Evolutionary conservation across 495 filamentous ascomycete species (phyloP), one percentile per base, ranked within the genome.

Genomic region (Cladorrhinum samala): DNA sequence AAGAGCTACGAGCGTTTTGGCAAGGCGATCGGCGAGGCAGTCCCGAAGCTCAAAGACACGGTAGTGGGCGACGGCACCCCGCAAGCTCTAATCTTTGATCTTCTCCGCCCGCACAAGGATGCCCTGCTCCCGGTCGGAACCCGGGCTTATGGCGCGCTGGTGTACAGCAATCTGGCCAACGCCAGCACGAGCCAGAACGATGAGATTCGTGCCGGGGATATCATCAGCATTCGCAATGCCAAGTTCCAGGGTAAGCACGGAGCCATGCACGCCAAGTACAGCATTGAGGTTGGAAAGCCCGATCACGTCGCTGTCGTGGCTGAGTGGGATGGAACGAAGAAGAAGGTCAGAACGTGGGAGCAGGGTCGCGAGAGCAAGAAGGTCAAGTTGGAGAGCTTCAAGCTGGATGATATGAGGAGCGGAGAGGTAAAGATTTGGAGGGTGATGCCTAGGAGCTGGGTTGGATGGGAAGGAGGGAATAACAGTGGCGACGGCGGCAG

Each of bases 371-470:
- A 97, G 71, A 92, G 84, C 65, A 93, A 85, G 72, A 97, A 96
- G 74, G 87, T 94, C 36, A 94, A 91, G 74, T 72, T 88, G 51
- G 92, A 97, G 75, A 91, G 88, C 67, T 97, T 88, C 67, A 91
- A 91, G 73, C 75, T 98, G 47, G 90, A 89, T 36, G 93, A 98
- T 72, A 63, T 98, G 62, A 78, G 88, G 65, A 91, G 86, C 69
- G 93, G 93, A 9, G 93, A 98, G 74, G 89, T 95, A 58, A 96
- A 94, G 75, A 90, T 97, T 54, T 98, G 93, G 93, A 83, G 93
- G 53, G 89, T 95, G 30, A 92, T 96, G 83, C 87, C 88, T 11
- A 80, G 89, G 57, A 83, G 78, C 56, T 97, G 92, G 91, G 84
- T 97, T 42, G 89, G 92, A 27, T 96, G 91, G 92, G 84, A 82